Evolutionary conservation across 2,329 filamentous ascomycete species (phyloP), one percentile per base, ranked within the genome.

Genomic region (Diaporthe sp.): DNA sequence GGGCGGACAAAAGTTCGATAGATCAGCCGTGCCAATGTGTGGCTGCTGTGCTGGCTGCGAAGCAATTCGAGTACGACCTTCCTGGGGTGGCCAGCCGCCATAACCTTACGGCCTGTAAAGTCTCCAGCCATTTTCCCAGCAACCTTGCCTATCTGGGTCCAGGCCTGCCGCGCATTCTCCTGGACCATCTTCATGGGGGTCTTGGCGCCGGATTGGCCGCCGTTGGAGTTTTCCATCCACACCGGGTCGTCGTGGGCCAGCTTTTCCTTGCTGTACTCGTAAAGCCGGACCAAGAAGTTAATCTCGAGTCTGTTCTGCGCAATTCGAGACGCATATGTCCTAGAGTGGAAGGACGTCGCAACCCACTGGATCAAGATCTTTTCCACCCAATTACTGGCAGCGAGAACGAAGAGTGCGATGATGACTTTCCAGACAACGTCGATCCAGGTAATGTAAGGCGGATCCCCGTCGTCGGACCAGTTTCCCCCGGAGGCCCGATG

Each of bases 331-430:
- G 94, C 92, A 80, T 98, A 98, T 0, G 96, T 98, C 58, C 96
- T 91, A 73, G 94, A 87, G 82, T 98, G 96, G 83, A 98, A 98
- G 76, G 93, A 95, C 73, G 96, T 96, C 42, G 96, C 96, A 78
- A 98, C 97, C 84, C 97, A 92, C 81, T 98, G 96, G 72, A 98
- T 97, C 78, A 97, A 90, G 75, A 98, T 94, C 86, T 98, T 98
- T 83, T 98, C 96, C 70, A 93, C 87, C 75, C 97, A 93, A 83
- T 98, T 98, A 76, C 98, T 86, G 3, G 92, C 87, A 0, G 92
- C 90, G 75, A 94, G 90, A 19, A 97, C 93, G 78, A 98, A 96
- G n/a, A 97, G 81, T 3, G 94, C 89, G 25, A 97, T 91, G 75
- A 98, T 92, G 78, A 98, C 90, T 82, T 97, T 98, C 87, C 97